Evolutionary conservation across 306 rosid species (phyloP).

Genomic region (Adenanthera pavonina): DNA sequence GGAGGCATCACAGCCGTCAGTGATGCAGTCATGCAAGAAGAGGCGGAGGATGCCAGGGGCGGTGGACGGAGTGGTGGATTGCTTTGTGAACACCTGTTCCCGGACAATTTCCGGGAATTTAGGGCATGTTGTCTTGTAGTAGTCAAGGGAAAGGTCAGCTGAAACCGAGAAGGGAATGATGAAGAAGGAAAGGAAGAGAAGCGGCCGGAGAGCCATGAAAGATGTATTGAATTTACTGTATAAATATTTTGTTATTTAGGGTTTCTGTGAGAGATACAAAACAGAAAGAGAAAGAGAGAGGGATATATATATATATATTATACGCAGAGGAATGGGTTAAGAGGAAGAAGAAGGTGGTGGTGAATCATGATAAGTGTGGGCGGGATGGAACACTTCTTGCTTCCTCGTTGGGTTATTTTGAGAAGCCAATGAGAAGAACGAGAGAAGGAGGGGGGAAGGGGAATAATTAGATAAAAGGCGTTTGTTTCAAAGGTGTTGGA

Average conservation of each 20-base stretch:
- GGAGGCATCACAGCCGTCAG: slow-evolving; percentile 65
- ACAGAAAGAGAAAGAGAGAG: not conserved
- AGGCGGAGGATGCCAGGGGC: slow-evolving; percentile 59
- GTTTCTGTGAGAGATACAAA: not conserved
- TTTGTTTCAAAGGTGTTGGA: not conserved
- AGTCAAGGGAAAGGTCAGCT: slow-evolving; percentile 39
- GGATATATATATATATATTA: not conserved
- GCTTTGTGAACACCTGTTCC: slow-evolving; percentile 47
- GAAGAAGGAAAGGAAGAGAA: slow-evolving; percentile 46
- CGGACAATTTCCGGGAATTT: slow-evolving; percentile 44
- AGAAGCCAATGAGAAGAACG: not conserved
- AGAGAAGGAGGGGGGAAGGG: not conserved
- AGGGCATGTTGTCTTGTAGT: slow-evolving; percentile 60
- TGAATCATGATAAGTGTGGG: not conserved
- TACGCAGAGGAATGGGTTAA: not conserved
- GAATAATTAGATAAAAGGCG: not conserved
- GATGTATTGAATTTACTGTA: not conserved
- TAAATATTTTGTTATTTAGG: not conserved
- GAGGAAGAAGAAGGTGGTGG: slow-evolving; percentile 7
- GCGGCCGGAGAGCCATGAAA: slow-evolving; percentile 41
- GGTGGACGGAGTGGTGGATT: slow-evolving; percentile 40
- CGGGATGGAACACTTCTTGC: not conserved
- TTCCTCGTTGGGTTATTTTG: not conserved
- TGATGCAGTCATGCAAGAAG: slow-evolving; percentile 71
- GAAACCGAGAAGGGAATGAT: slow-evolving; percentile 41